phyloP scores from a whole-genome alignment of 768 basidiomycete genomes.

The Suillus spraguei region DNA sequence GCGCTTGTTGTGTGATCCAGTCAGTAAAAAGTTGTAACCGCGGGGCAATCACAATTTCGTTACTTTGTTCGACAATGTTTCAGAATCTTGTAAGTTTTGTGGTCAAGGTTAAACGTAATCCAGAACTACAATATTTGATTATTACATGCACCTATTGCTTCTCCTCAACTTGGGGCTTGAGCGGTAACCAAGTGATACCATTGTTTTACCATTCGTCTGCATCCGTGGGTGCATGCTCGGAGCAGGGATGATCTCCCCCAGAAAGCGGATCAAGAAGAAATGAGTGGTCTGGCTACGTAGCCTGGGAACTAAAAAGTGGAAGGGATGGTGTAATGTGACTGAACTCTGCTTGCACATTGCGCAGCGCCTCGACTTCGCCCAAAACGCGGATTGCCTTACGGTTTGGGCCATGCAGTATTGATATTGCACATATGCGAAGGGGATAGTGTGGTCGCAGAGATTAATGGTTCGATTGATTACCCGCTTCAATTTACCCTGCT shows the following conservation, averaged over 20 bases:
- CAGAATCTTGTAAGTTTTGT: background rate
- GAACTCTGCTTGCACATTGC: background rate
- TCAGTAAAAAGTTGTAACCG: background rate
- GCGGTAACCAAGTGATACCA: background rate
- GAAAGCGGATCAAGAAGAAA: background rate
- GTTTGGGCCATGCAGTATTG: background rate
- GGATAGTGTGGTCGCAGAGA: background rate
- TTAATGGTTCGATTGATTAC: background rate
- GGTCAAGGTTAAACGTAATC: background rate
- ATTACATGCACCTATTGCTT: background rate
- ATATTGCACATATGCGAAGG: background rate
- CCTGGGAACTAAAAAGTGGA: too few species aligned
- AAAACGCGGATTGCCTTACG: background rate
- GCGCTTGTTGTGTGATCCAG: slow-evolving; percentile 23
- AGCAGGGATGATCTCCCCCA: background rate
- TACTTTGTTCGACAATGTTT: background rate
- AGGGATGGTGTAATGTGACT: background rate
- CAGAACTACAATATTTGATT: background rate
- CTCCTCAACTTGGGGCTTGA: background rate
- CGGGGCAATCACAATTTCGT: background rate
- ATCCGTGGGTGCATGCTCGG: too few species aligned
- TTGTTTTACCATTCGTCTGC: background rate
- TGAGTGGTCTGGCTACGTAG: too few species aligned
- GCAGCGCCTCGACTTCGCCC: background rate
- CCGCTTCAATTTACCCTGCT: background rate